Conservation (phyloP, 345 rosid species). For the Aquilaria malaccensis region DNA sequence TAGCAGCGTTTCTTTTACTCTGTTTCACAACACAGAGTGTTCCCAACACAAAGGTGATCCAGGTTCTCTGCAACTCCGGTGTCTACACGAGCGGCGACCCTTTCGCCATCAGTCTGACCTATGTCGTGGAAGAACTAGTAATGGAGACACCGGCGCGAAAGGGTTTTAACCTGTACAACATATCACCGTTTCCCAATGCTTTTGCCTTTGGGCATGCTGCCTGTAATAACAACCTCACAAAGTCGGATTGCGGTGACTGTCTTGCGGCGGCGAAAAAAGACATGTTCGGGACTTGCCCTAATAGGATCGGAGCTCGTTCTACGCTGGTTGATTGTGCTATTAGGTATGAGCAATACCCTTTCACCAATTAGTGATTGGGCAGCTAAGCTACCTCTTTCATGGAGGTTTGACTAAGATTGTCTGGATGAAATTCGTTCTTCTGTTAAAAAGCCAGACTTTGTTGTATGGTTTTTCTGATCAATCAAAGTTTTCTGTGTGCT, state of each 20-base stretch:
- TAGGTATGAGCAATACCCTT: conserved; percentile 60
- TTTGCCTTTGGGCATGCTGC: conserved; percentile 51
- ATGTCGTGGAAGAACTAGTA: conserved; percentile 28
- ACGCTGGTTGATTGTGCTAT: conserved; percentile 43
- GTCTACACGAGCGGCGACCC: conserved; percentile 37
- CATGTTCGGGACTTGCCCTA: conserved; percentile 29
- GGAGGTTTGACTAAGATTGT: background rate
- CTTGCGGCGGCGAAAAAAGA: conserved; percentile 33
- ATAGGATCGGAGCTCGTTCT: conserved; percentile 41
- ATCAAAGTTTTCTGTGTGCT: no score
- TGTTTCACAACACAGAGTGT: conserved; percentile 9
- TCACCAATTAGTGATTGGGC: conserved; percentile 21
- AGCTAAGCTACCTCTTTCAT: no score
- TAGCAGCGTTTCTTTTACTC: conserved; percentile 1
- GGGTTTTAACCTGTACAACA: conserved; percentile 35
- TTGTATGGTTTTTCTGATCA: no score
- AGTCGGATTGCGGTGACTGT: conserved; percentile 34
- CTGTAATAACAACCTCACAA: conserved; percentile 35
- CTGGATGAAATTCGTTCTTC: background rate
- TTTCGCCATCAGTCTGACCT: conserved; percentile 29
- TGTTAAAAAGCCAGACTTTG: background rate
- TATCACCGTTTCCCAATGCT: conserved; percentile 56
- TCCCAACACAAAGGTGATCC: conserved; percentile 28
- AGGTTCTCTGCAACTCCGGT: conserved; percentile 35
- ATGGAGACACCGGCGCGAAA: conserved; percentile 18